Percentiles rank a stretch among this genome's conserved stretches.
Evolutionary conservation across 2,329 filamentous ascomycete species (phyloP).

Genomic region (Hirsutella rhossiliensis): DNA sequence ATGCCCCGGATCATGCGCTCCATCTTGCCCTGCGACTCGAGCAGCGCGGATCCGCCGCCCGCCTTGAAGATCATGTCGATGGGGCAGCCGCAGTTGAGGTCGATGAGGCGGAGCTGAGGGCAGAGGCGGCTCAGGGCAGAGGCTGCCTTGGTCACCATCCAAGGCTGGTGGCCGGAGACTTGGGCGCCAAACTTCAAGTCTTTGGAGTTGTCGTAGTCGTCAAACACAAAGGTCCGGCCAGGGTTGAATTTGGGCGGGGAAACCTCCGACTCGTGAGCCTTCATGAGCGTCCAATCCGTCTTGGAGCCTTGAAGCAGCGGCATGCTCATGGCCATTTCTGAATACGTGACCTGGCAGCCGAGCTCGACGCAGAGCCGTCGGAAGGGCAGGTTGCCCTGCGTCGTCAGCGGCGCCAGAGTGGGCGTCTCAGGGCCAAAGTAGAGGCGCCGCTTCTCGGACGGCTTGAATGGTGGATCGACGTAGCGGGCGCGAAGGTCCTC

Average conservation of each 20-base stretch:
- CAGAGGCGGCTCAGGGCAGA: slow-evolving; percentile 67
- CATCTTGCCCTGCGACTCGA: slow-evolving; percentile 79
- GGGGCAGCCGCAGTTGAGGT: slow-evolving; percentile 93
- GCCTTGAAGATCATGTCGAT: slow-evolving; percentile 87
- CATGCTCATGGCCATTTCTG: slow-evolving; percentile 92
- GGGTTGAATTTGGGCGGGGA: slow-evolving; percentile 55
- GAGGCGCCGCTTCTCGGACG: slow-evolving; percentile 85
- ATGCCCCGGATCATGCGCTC: slow-evolving; percentile 94
- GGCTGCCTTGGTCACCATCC: slow-evolving; percentile 78
- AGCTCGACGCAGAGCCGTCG: slow-evolving; percentile 79
- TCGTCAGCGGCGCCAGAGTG: slow-evolving; percentile 86
- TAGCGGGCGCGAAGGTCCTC: slow-evolving; percentile 70
- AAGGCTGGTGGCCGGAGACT: slow-evolving; percentile 85
- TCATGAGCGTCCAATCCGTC: slow-evolving; percentile 89
- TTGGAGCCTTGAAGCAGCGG: slow-evolving; percentile 83
- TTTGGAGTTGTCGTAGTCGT: slow-evolving; percentile 68
- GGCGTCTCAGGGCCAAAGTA: slow-evolving; percentile 95
- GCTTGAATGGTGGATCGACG: slow-evolving; percentile 73
- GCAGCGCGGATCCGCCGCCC: slow-evolving; percentile 79
- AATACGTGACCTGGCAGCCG: slow-evolving; percentile 89
- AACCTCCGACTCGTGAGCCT: slow-evolving; percentile 77
- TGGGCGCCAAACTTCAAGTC: slow-evolving; percentile 88
- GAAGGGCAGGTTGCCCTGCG: slow-evolving; percentile 93
- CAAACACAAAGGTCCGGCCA: slow-evolving; percentile 40
- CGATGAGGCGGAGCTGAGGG: slow-evolving; percentile 78